A percentile compares a stretch with the other conserved stretches of the same genome.
Evolutionary conservation across 345 rosid genomes (phyloP).

Genomic region (Hibiscus trionum): DNA sequence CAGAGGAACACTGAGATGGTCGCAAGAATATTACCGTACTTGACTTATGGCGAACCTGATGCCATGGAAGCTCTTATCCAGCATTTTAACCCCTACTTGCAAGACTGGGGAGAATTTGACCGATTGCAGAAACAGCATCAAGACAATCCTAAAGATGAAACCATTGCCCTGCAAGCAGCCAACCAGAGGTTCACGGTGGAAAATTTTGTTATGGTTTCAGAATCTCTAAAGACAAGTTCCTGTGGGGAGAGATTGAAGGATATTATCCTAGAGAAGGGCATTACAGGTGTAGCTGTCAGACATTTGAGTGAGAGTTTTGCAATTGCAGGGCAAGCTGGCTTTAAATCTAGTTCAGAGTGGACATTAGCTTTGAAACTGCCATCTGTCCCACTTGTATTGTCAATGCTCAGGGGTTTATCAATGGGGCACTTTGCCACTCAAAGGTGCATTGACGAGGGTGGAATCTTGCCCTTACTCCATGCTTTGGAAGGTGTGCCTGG

Average conservation of each 20-base stretch:
- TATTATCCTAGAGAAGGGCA: conserved; percentile 82
- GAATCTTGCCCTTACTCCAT: conserved; percentile 77
- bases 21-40: conserved; percentile 91
- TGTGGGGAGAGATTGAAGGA: conserved; percentile 96
- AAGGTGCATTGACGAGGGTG: conserved; percentile 76
- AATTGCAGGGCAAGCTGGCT: conserved; percentile 70
- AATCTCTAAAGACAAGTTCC: conserved; percentile 94
- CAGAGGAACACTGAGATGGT: conserved; percentile 99
- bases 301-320: conserved; percentile 72
- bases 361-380: conserved; percentile 64
- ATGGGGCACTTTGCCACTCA: conserved; percentile 94
- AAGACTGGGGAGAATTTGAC: conserved; percentile 83
- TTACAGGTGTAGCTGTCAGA: conserved; percentile 67
- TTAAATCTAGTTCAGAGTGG: conserved; percentile 71
- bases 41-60: conserved; percentile 98
- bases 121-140: conserved; percentile 58
- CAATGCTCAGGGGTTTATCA: conserved; percentile 94
- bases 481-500: conserved; percentile 88
- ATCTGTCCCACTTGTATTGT: conserved; percentile 80
- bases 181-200: conserved; percentile 75
- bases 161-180: conserved; percentile 52
- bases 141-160: conserved; percentile 74
- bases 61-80: conserved; percentile 96
- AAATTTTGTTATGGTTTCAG: conserved; percentile 92
- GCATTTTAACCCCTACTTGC: conserved; percentile 81